Base-by-base conservation (phyloP, 345 rosid species). In the Salix koriyanagi region DNA sequence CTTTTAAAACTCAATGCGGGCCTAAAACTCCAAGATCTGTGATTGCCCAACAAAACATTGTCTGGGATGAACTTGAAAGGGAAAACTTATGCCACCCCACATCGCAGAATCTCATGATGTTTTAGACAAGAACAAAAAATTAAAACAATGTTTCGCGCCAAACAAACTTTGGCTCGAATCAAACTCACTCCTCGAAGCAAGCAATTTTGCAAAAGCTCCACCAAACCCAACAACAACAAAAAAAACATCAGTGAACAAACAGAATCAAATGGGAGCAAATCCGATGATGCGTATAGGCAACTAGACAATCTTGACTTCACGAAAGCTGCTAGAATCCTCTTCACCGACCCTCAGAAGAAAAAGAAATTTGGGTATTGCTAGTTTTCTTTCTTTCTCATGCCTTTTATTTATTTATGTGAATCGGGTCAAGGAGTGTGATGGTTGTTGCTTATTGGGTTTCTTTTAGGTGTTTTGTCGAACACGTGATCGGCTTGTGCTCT, bases 301-400 rank as follows among this genome's bases (percentile, higher is more conserved):
- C 88, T 96, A 23, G 92, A 90, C 60, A 91, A 90, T 44, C 91
- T 93, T 54, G 94, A 96, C 81, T 91, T 93, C 88, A 81, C 69
- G 75, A 88, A 90, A 10, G 96, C 99, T 32, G 81, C 97, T 54
- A 86, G 90, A 83, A 92, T 96, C 48, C 84, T 96, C 79, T 92
- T 92, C 87, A 80, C 87, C 69, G 84, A 79, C n/a, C 84, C 90
- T 26, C 87, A 93, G 2, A 92, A 86, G 78, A 86, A 84, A 73
- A 90, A 86, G 79, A 86, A 91, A 76, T 92, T 93, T 65, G 99
- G 98, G 98, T 96, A 91, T 64, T 75, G 26, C 19, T 4, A 15
- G 50, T 73, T 67, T 62, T 14, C 52, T 58, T 69, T 72, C 8
- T 19, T 61, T 74, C 26, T 52, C 12, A 23, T 68, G 30, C 28